Evolutionary conservation across 345 rosid genomes (phyloP), one percentile per base, ranked within the genome.

Genomic region (Erucastrum elatum): DNA sequence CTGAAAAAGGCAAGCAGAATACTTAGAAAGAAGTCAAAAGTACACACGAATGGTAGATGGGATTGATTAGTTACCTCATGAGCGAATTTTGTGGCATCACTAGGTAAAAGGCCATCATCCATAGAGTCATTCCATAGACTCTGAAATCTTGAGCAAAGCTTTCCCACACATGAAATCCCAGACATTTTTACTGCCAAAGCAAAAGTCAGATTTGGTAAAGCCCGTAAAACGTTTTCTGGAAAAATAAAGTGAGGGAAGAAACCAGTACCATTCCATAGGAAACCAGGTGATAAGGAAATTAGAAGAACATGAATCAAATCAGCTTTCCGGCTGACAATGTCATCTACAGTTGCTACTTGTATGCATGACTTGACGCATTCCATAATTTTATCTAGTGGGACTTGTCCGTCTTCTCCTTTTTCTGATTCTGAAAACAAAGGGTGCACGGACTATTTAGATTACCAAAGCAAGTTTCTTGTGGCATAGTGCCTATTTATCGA

Each of bases 201-300:
- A 65, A 65, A 39, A 76, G 15, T 39, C 34, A 55, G 75, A 83
- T 37, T 21, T 61, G 65, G 71, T 49, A 1, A 49, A 13, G 2
- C 55, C 15, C 15, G 15, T 2, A 17, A 63, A 62, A 5, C 35
- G 17, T 37, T 49, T 56, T 46, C 37, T 63, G 6, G 58, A 55
- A 44, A 16, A 16, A 64, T 72, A 11, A 69, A 31, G 63, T 3
- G 46, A 67, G 16, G 34, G 33, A 71, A 81, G 68, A 77, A 76
- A 8, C 73, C 49, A 80, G 44, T 94, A 92, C 98, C 98, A 58
- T 81, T 87, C 98, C 98, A 94, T 15, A 85, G 86, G 63, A 87
- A 85, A 80, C 90, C 90, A 31, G 98, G 90, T 12, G 90, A 86
- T 49, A 90, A 82, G 77, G 90, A 82, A 74, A 83, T 77, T 59